These are phyloP conservation scores for Penicillium ucsense DNA, from an alignment of 495 filamentous ascomycete genomes.

Conservation along the genomic window DNA sequence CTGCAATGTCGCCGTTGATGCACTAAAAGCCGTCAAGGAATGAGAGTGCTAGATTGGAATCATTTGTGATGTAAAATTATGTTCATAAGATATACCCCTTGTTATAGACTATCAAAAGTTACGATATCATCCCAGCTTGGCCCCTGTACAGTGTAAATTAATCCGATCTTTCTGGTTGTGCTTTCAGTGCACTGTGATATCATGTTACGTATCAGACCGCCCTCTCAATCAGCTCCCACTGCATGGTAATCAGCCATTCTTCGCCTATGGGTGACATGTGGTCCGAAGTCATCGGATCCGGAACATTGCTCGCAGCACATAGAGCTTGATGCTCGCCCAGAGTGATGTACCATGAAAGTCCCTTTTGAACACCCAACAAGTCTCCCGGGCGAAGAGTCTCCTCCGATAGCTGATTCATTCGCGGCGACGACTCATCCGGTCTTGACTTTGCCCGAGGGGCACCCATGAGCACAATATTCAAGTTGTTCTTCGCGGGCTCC, in stretches of 20 bases:
- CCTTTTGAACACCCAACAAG: conserved; percentile 22
- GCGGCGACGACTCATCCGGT: background rate
- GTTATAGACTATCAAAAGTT: background rate
- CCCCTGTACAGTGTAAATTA: too few relatives aligned
- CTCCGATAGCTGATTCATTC: background rate
- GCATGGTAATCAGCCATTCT: conserved; percentile 30
- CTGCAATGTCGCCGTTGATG: conserved; percentile 53
- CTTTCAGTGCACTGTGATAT: background rate
- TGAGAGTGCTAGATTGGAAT: conserved; percentile 3
- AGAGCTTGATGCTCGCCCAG: conserved; percentile 2
- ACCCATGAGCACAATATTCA: conserved; percentile 25
- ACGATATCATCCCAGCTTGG: too few relatives aligned
- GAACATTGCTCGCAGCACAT: background rate
- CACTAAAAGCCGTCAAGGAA: conserved; percentile 41
- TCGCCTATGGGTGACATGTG: background rate
- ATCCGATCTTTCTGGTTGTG: too few relatives aligned
- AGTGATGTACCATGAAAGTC: conserved; percentile 29
- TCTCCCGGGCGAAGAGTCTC: conserved; percentile 12
- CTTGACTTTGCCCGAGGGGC: conserved; percentile 12
- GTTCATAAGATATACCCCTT: conserved; percentile 17
- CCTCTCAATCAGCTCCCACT: conserved; percentile 28
- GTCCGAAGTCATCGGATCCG: background rate
- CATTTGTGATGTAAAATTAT: conserved; percentile 5
- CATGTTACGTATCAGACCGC: background rate
- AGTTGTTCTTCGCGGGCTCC: background rate